These are phyloP conservation scores for Rachicladosporium sp. DNA, from an alignment of 2,329 filamentous ascomycete genomes.

Conservation along the genomic window DNA sequence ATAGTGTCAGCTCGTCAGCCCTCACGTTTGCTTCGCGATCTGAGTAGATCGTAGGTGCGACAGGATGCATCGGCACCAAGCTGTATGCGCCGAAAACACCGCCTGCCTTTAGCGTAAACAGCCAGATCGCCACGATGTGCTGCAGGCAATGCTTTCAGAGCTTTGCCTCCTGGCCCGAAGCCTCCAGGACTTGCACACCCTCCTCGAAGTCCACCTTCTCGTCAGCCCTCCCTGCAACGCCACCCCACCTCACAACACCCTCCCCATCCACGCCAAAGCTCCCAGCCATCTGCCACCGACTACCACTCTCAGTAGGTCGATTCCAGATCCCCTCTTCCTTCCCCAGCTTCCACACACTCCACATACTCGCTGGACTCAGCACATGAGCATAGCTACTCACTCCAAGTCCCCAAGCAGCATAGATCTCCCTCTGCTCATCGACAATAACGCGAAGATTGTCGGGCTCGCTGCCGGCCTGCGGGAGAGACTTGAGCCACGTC, in stretches of 20 bases:
- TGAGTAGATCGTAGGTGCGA: too few relatives aligned
- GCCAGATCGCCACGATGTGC: too few relatives aligned
- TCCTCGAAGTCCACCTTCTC: conserved; percentile 8
- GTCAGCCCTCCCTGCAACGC: conserved; percentile 19
- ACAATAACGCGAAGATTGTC: conserved; percentile 48
- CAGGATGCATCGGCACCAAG: too few relatives aligned
- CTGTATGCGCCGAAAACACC: too few relatives aligned
- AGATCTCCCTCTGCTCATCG: conserved; percentile 48
- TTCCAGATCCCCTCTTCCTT: conserved; percentile 55
- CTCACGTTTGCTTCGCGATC: too few relatives aligned
- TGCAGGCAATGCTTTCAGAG: too few relatives aligned
- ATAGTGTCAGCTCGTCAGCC: too few relatives aligned
- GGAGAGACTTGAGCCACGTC: conserved; percentile 39
- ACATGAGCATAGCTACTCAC: conserved; percentile 50
- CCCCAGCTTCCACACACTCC: conserved; percentile 45
- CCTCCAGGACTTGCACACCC: background rate
- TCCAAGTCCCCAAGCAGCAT: conserved; percentile 55
- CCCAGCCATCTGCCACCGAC: conserved; percentile 56
- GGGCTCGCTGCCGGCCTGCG: conserved; percentile 37
- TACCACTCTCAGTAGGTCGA: conserved; percentile 51
- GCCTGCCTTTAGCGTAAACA: too few relatives aligned
- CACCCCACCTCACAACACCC: conserved; percentile 40
- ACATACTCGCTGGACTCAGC: conserved; percentile 46
- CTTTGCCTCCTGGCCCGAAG: too few relatives aligned
- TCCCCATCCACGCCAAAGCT: conserved; percentile 48